phyloP scores from a whole-genome alignment of 1,284 basidiomycete genomes.

The Meira nashicola region DNA sequence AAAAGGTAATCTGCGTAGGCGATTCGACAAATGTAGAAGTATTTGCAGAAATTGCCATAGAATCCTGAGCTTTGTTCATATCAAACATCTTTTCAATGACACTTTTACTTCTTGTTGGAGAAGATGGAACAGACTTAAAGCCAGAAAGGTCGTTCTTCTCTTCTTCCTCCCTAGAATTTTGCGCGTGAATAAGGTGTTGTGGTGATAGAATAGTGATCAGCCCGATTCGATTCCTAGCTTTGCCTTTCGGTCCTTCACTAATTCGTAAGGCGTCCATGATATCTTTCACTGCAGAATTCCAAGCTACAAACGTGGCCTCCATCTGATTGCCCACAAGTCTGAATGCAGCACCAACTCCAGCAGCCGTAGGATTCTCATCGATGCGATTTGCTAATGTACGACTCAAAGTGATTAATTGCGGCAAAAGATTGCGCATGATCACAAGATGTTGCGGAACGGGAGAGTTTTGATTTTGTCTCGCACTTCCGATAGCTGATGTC shows the following conservation, averaged over 20 bases:
- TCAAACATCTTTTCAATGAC: no score
- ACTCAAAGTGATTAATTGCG: constrained; percentile 46
- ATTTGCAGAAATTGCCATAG: not conserved
- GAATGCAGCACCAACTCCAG: constrained; percentile 44
- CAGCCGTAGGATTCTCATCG: constrained; percentile 45
- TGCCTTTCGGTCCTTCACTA: constrained; percentile 35
- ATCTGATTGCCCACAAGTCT: constrained; percentile 29
- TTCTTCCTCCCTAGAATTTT: no score
- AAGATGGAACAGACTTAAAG: not conserved
- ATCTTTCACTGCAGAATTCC: constrained; percentile 25
- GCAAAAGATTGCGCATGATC: constrained; percentile 37
- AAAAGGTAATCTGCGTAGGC: not conserved
- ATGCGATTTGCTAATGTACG: constrained; percentile 41
- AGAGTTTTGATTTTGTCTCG: not conserved
- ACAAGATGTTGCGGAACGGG: constrained; percentile 28
- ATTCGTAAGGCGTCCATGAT: constrained; percentile 30
- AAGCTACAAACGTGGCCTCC: constrained; percentile 44
- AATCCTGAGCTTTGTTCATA: no score
- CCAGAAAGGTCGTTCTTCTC: no score
- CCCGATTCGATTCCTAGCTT: constrained; percentile 31
- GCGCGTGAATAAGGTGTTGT: not conserved
- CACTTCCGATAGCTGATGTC: not conserved
- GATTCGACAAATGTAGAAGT: not conserved
- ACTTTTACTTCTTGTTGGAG: not conserved
- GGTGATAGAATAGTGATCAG: constrained; percentile 22